phyloP scores from a whole-genome alignment of 2,329 filamentous ascomycete species.

The Calonectria crousiana region DNA sequence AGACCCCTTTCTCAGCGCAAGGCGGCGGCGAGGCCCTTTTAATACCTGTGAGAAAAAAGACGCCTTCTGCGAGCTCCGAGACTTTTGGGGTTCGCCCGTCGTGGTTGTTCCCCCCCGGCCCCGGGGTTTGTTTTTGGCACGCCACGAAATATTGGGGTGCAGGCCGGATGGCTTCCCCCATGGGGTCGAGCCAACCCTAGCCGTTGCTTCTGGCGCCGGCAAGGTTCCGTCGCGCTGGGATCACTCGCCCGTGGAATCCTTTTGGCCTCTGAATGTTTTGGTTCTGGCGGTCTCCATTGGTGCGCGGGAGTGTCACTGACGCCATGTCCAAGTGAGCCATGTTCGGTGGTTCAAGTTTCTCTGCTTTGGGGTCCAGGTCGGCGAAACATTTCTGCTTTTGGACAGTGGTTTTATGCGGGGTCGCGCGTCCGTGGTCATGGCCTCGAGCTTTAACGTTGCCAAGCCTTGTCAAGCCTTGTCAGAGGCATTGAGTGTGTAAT shows the following conservation, averaged over 20 bases:
- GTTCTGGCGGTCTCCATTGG: constrained; percentile 1
- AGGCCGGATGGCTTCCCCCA: background rate
- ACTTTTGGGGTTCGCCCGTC: background rate
- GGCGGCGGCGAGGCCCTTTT: constrained; percentile 14
- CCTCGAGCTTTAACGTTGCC: background rate
- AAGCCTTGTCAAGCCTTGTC: background rate
- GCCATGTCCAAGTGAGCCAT: background rate
- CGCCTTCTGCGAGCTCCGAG: background rate
- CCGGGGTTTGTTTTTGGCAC: constrained; percentile 5
- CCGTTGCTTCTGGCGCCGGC: background rate
- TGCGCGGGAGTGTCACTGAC: background rate
- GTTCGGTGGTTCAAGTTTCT: background rate
- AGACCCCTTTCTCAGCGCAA: background rate
- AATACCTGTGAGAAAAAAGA: constrained; percentile 3
- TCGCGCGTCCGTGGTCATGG: background rate
- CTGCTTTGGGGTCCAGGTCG: background rate
- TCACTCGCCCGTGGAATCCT: background rate
- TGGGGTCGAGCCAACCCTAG: background rate
- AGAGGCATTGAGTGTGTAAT: background rate
- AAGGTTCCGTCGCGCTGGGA: background rate
- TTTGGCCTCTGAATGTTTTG: background rate
- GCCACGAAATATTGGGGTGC: constrained; percentile 1
- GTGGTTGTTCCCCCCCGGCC: background rate
- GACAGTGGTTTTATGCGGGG: background rate
- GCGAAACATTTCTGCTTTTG: constrained; percentile 8